These are phyloP conservation scores for Poa pratensis DNA, from an alignment of 176 grass and related monocot genomes.

Conservation along the genomic window DNA sequence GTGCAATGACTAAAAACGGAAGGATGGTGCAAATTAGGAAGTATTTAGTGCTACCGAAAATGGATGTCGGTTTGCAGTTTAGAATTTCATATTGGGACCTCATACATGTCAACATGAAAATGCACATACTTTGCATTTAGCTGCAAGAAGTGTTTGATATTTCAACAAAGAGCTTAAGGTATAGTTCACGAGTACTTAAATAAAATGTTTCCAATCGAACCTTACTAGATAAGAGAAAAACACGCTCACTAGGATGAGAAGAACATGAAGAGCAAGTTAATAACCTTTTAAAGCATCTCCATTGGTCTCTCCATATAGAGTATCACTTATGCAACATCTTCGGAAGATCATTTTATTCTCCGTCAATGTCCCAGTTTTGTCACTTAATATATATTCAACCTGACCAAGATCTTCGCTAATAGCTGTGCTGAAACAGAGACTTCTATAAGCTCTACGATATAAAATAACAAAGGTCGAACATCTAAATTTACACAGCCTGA, in stretches of 20 bases:
- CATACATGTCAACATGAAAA: background rate
- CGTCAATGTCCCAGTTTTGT: slow-evolving; percentile 96
- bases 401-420: slow-evolving; percentile 98
- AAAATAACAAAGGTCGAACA: slow-evolving; percentile 29
- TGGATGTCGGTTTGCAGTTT: background rate
- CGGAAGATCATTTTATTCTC: slow-evolving; percentile 91
- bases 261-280: slow-evolving; percentile 40
- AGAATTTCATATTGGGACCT: background rate
- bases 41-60: background rate
- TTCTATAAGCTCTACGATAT: slow-evolving; percentile 48
- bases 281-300: slow-evolving; percentile 92
- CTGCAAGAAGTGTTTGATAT: background rate
- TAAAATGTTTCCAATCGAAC: slow-evolving; percentile 15
- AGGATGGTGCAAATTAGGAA: background rate
- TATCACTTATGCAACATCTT: slow-evolving; percentile 87
- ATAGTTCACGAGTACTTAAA: slow-evolving; percentile 11
- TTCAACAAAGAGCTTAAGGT: slow-evolving; percentile 23
- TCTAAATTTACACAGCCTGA: background rate
- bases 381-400: slow-evolving; percentile 97
- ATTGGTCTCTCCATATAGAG: slow-evolving; percentile 76
- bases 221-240: slow-evolving; percentile 22
- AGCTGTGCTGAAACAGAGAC: slow-evolving; percentile 88
- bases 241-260: background rate
- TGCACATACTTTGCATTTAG: background rate
- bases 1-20: background rate